phyloP scores from a whole-genome alignment of 345 rosid genomes.

The Citrus cavaleriei region DNA sequence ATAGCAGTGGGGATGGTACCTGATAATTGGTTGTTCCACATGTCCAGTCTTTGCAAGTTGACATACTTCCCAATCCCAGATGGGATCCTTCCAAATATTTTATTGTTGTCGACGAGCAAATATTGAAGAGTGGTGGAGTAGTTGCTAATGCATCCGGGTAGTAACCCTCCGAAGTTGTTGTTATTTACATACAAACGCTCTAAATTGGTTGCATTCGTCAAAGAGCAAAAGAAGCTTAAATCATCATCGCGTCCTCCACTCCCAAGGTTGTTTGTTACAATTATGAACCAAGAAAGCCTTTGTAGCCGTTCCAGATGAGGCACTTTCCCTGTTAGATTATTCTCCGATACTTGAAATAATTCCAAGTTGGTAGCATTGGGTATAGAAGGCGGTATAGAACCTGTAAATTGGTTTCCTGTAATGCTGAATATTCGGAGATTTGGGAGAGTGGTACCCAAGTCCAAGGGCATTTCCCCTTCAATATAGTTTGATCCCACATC shows the following conservation, averaged over 20 bases:
- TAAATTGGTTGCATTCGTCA: not conserved
- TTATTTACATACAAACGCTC: not conserved
- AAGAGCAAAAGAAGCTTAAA: not conserved
- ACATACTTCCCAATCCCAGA: not conserved
- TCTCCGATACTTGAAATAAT: not conserved
- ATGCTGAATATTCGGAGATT: not conserved
- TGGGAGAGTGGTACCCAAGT: not conserved
- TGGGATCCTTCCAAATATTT: not conserved
- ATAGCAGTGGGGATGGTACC: not conserved
- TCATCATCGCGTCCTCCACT: not conserved
- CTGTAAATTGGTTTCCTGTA: not conserved
- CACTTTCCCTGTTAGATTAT: not conserved
- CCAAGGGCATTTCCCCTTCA: not conserved
- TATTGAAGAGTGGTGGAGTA: not conserved
- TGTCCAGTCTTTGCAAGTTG: not conserved
- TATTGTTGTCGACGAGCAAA: not conserved
- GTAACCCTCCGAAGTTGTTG: not conserved
- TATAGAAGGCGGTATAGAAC: not conserved
- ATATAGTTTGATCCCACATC: not conserved
- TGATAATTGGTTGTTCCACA: not conserved
- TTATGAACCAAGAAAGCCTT: not conserved
- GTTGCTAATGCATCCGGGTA: not conserved
- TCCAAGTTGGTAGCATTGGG: not conserved
- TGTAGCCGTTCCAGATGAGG: not conserved
- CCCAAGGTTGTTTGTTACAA: not conserved